Evolutionary conservation across 139 green algal species (phyloP), one percentile per base, ranked within the genome.

Genomic region (Pleodorina starrii): DNA sequence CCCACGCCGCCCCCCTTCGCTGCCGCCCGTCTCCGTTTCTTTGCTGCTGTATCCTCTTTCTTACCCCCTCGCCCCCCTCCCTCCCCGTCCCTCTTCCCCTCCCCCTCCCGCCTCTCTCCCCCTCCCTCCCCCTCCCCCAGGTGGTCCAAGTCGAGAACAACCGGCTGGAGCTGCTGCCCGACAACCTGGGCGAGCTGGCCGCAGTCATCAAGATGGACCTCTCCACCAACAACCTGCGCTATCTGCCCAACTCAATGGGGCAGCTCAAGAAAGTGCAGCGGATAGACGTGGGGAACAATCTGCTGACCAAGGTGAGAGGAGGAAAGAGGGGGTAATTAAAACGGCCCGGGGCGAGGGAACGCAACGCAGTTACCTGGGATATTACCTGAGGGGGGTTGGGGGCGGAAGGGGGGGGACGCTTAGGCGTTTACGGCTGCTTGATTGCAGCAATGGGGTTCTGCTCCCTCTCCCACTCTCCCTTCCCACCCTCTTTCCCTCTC

Each of bases 131-230:
- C 54, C 54, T 66, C 54, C 25, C 48, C 2, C 87, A 95, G 94
- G 76, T 93, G 10, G 85, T 97, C 75, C 87, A 90, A 12, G 57
- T 97, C 29, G 94, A 96, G 75, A 96, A 97, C 96, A 97, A 98
- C 90, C 86, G 93, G 2, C 91, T 98, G 27, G 93, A 96, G 40
- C 21, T 90, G 25, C 89, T 99, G 72, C 96, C 96, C 29, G 93
- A 96, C 6, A 92, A 93, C 43, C 91, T 99, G 14, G 97, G 92
- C 2, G 85, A 93, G 77, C 94, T 97, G 75, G 91, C 88, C 17
- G 85, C 78, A 0, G 91, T 99, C 43, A 79, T 95, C 32, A 93
- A 94, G 82, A 88, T 99, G 85, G 94, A 98, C 89, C 84, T 98
- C 27, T 94, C 87, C 71, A 96, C 87, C 87, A 98, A 98, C 95